Conservation (phyloP, 768 basidiomycete genomes). For the Amanita exitialis region DNA sequence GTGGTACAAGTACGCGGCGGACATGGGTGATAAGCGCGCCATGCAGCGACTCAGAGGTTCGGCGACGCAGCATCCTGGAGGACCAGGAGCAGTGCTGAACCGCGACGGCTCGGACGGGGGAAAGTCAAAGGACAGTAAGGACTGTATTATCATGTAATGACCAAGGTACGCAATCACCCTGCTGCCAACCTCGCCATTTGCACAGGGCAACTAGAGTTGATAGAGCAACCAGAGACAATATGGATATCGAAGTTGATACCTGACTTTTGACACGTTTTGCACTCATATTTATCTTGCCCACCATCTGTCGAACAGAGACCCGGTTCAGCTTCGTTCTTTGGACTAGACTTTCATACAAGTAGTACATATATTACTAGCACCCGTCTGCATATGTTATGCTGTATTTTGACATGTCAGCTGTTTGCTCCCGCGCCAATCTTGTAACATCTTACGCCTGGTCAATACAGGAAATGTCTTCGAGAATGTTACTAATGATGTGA, state of each 20-base stretch:
- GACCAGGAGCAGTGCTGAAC: conserved; percentile 50
- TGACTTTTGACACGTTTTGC: not conserved
- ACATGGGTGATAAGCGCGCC: conserved; percentile 91
- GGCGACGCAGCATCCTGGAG: conserved; percentile 46
- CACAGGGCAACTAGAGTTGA: too few species aligned
- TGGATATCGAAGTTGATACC: not conserved
- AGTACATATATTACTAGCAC: too few species aligned
- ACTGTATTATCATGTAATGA: conserved; percentile 80
- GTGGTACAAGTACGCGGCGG: conserved; percentile 88
- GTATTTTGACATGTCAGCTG: too few species aligned
- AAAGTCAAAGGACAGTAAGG: conserved; percentile 44
- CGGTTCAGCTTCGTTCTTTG: too few species aligned
- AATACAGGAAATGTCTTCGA: too few species aligned
- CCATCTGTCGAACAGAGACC: too few species aligned
- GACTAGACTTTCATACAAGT: too few species aligned
- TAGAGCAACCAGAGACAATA: not conserved
- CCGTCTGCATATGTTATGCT: not conserved
- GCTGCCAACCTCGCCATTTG: too few species aligned
- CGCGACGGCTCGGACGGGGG: conserved; percentile 36
- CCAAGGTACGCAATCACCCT: not conserved
- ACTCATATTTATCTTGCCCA: not conserved
- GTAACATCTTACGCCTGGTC: too few species aligned
- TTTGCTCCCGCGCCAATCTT: too few species aligned
- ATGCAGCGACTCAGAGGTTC: conserved; percentile 67
- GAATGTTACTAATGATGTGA: too few species aligned